These are phyloP conservation scores for Thymus quinquecostatus DNA, from an alignment of 257 asterid species.

Conservation along the genomic window DNA sequence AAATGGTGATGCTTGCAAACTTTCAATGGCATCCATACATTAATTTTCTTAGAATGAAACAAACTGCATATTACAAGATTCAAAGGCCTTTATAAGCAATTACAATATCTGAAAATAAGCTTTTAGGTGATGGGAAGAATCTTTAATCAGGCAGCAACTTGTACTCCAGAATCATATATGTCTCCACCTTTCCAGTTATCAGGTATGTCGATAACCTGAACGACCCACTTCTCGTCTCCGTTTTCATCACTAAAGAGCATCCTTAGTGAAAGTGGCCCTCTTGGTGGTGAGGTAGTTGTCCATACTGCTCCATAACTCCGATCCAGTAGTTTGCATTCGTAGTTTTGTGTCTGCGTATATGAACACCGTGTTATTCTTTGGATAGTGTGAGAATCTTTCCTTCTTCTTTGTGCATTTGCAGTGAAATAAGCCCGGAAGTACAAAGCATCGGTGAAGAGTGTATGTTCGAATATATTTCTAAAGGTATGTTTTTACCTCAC, in stretches of 20 bases:
- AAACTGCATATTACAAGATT: no score
- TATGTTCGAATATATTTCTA: not conserved
- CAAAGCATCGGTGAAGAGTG: no score
- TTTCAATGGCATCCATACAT: not conserved
- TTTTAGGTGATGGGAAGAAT: no score
- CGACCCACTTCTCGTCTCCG: conserved; percentile 72
- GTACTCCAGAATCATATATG: conserved; percentile 76
- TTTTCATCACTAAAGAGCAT: conserved; percentile 68
- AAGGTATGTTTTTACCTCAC: conserved; percentile 56
- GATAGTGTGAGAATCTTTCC: not conserved
- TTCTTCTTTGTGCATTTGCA: no score
- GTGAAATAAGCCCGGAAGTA: no score
- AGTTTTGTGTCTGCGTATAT: conserved; percentile 56
- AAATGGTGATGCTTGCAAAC: not conserved
- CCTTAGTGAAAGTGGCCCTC: conserved; percentile 71
- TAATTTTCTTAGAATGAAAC: not conserved
- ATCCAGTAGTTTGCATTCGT: conserved; percentile 68
- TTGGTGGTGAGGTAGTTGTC: conserved; percentile 71
- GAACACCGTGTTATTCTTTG: conserved; percentile 24
- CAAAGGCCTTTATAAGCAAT: no score
- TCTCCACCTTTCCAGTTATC: conserved; percentile 80
- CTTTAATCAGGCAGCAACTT: conserved; percentile 47
- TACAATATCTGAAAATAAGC: no score
- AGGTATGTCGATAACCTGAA: conserved; percentile 65
- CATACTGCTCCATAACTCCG: conserved; percentile 74